Evolutionary conservation across 495 filamentous ascomycete species (phyloP), one percentile per base, ranked within the genome.

Genomic region (Choiromyces venosus): DNA sequence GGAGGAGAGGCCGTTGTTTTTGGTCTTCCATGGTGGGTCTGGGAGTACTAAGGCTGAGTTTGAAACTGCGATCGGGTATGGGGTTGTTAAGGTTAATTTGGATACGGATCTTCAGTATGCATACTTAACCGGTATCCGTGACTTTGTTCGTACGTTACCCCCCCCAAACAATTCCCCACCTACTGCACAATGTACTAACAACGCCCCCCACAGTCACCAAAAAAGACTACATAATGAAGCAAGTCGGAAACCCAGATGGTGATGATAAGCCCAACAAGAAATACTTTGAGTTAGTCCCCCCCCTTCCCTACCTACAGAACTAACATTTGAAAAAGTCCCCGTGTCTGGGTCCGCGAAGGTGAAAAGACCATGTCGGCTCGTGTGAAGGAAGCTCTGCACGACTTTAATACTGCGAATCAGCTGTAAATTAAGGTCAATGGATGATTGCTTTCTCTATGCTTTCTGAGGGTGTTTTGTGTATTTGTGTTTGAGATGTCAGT

Each of bases 181-280:
- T 16, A 14, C 8, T 3, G 46, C 12, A 3, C 14, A 67, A 67
- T 19, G 6, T 1, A n/a, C 66, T 67, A 4, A n/a, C 66, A 0
- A 37, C 35, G n/a, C n/a, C n/a, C n/a, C n/a, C 19, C 66, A 7
- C 40, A 75, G 73, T 92, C 75, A 91, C 87, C 80, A 97, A 99
- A 87, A 93, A 96, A 87, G 94, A 97, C 75, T 98, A 97, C 86
- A 84, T 98, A 76, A 85, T 87, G 86, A 86, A 86, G 61, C 88
- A 90, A 78, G 91, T 98, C 80, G 95, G 95, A 77, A 97, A 98
- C 87, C 95, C 94, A 56, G 94, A 98, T 40, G 94, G 93, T 71
- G 86, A 87, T n/a, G 91, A 94, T 86, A 97, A 97, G 89, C 94
- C 95, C 77, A 97, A 99, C 88, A 98, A 98, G 91, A 97, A 97